Percentiles rank a stretch among this genome's conserved stretches.
phyloP scores from a whole-genome alignment of 768 basidiomycete species.

The Gymnopilus dilepis region DNA sequence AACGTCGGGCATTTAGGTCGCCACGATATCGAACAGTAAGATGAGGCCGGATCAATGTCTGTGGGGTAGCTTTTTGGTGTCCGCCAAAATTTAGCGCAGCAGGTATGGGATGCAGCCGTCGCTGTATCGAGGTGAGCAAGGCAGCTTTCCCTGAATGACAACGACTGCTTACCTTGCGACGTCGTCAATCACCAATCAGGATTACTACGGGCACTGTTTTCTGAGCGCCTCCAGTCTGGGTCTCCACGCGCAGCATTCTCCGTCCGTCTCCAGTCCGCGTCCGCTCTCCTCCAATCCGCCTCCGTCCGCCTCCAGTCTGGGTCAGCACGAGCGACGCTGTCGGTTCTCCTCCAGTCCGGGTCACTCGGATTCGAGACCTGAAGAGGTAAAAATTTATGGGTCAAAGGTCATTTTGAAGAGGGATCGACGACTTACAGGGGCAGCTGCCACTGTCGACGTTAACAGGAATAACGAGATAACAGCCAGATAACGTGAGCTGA shows the following conservation, averaged over 20 bases:
- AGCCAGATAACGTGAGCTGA: conserved; percentile 40
- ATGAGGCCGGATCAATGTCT: conserved; percentile 24
- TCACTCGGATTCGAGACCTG: conserved; percentile 21
- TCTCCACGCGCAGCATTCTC: conserved; percentile 15
- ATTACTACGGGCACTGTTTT: conserved; percentile 21
- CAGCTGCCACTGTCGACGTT: conserved; percentile 36
- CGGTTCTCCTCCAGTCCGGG: conserved; percentile 28
- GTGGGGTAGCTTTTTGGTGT: conserved; percentile 18
- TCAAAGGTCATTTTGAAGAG: conserved; percentile 10
- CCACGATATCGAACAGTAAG: conserved; percentile 20
- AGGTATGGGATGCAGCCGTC: conserved; percentile 7
- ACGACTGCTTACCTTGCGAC: conserved; percentile 5
- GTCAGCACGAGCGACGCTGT: conserved; percentile 14
- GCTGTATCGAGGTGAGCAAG: conserved; percentile 4
- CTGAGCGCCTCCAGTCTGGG: conserved; percentile 29
- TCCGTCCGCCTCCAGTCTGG: conserved; percentile 24
- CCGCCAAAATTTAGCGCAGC: conserved; percentile 14
- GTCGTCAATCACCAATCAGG: conserved; percentile 31
- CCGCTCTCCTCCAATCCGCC: conserved; percentile 20
- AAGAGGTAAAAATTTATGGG: conserved; percentile 13
- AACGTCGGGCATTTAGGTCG: conserved; percentile 24
- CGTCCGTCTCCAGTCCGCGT: conserved; percentile 20
- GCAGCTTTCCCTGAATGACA: neutral
- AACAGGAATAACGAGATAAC: conserved; percentile 39
- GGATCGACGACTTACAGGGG: conserved; percentile 39